Base-by-base conservation (phyloP, 2,329 filamentous ascomycete species). In the Acephala macrosclerotiorum region DNA sequence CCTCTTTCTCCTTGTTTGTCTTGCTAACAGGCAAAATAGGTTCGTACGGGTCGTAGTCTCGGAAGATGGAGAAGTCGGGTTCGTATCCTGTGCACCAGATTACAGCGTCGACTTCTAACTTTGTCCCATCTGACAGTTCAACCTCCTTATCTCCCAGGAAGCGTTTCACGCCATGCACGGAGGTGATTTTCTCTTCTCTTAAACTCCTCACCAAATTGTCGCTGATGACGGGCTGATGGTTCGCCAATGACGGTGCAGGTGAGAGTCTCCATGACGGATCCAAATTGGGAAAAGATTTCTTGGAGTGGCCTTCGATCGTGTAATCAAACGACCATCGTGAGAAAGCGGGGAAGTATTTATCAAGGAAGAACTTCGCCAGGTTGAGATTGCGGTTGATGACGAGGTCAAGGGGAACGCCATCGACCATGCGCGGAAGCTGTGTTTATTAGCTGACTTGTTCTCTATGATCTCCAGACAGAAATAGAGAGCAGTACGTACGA, bases 61-160 rank as follows among this genome's bases (percentile, higher is more conserved):
- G 58, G 6, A 60, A 58, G 20, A 70, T 29, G 42, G 69, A 70
- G 42, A 75, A 74, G 49, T 77, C 73, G 4, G 68, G 66, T 38
- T 73, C 67, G 60, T 79, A 79, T 16, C 78, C 78, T 8, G 77
- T 79, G 40, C 77, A 77, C 66, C 68, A 75, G 42, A 78, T 76
- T n/a, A 79, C 69, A 1, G 68, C 70, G 58, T 79, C 77, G 20
- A 79, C 67, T n/a, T 76, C 75, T 35, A 68, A 59, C 3, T 72
- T 11, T 12, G 67, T 73, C 4, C 72, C 76, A 60, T 79, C 75
- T 14, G 72, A 68, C 20, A 77, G 72, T 49, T 77, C 75, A n/a
- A 78, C 71, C 16, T 68, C 62, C 7, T 56, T 49, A 1, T 64
- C 57, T 2, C 67, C 71, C 3, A 65, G 36, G 60, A 74, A 71